A percentile compares a stretch with the other conserved stretches of the same genome.
These are phyloP conservation scores for Ramalina peruviana DNA, from an alignment of 495 filamentous ascomycete genomes.

Conservation along the genomic window DNA sequence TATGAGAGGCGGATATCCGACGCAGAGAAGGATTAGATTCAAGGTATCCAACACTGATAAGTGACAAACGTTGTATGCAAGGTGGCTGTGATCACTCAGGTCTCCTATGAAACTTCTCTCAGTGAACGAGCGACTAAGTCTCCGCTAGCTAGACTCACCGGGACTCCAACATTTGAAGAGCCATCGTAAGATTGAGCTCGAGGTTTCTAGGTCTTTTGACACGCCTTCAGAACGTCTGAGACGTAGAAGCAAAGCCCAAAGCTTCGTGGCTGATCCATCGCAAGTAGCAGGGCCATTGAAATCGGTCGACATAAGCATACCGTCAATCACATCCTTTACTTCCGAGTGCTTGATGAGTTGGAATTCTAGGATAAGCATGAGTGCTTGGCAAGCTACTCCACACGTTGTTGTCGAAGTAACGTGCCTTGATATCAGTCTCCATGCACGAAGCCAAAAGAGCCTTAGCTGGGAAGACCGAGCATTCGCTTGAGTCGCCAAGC, in stretches of 20 bases:
- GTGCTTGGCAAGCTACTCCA: constrained; percentile 66
- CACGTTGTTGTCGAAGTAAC: constrained; percentile 57
- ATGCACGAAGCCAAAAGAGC: constrained; percentile 52
- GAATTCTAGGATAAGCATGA: constrained; percentile 49
- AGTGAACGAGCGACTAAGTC: background rate
- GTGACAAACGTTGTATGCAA: constrained; percentile 21
- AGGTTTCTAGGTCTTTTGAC: constrained; percentile 45
- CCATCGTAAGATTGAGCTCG: constrained; percentile 64
- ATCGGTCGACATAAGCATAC: constrained; percentile 59
- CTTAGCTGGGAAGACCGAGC: constrained; percentile 21
- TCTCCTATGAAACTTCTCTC: constrained; percentile 11
- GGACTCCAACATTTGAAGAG: constrained; percentile 66
- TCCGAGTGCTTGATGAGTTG: constrained; percentile 49
- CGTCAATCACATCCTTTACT: constrained; percentile 47
- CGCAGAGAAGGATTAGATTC: constrained; percentile 25
- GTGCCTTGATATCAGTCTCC: constrained; percentile 58
- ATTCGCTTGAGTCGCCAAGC: constrained; percentile 32
- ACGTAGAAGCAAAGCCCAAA: constrained; percentile 55
- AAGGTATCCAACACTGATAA: constrained; percentile 23
- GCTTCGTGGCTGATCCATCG: constrained; percentile 60
- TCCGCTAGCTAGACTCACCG: constrained; percentile 30
- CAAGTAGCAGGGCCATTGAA: constrained; percentile 67
- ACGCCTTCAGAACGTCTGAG: constrained; percentile 48
- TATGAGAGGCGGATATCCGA: constrained; percentile 14
- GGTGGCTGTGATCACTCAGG: constrained; percentile 23